Conservation (phyloP, 225 moss, liverwort and hornwort genomes). For the Takakia lepidozioides region DNA sequence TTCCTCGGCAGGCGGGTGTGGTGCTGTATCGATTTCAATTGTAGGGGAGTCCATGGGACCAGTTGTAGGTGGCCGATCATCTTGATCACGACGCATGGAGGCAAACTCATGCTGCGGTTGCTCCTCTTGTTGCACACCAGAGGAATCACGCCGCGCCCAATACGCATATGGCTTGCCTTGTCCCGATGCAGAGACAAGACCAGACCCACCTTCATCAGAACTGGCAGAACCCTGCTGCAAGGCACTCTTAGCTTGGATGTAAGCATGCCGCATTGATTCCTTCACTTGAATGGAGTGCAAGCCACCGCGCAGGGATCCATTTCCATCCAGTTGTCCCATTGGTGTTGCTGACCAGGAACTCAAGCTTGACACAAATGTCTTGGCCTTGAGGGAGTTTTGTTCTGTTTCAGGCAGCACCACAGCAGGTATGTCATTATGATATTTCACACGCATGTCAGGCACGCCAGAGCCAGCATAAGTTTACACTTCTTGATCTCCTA, state of each 20-base stretch:
- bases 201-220: constrained; percentile 28
- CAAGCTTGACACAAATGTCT: constrained; percentile 60
- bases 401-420: too few species aligned
- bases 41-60: too few species aligned
- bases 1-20: constrained; percentile 16
- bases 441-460: too few species aligned
- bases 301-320: constrained; percentile 33
- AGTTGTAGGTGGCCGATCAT: too few species aligned
- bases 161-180: constrained; percentile 23
- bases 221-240: constrained; percentile 20
- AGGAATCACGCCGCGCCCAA: constrained; percentile 4
- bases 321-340: constrained; percentile 46
- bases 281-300: constrained; percentile 46
- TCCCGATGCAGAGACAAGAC: constrained; percentile 15
- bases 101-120: background rate
- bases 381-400: constrained; percentile 64
- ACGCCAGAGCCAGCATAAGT: too few species aligned
- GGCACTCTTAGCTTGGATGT: constrained; percentile 42
- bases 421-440: too few species aligned
- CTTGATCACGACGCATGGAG: too few species aligned
- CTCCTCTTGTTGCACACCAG: constrained; percentile 16
- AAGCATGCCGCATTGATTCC: constrained; percentile 53
- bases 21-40: too few species aligned
- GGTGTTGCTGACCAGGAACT: constrained; percentile 63
- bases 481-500: too few species aligned